Evolutionary conservation across 768 basidiomycete species (phyloP).

Genomic region (Amanita rubescens): DNA sequence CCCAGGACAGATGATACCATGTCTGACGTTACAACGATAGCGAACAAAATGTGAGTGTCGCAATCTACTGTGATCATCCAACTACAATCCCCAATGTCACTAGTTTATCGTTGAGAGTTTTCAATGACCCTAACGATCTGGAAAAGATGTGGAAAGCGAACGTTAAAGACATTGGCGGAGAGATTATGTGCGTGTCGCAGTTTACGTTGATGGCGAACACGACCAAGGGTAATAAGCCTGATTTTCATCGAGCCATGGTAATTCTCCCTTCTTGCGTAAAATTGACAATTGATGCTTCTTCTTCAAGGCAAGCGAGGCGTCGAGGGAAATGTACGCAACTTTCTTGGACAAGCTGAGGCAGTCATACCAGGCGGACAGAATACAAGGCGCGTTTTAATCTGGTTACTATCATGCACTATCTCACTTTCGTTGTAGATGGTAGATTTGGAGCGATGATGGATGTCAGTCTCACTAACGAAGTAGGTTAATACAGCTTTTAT

Average conservation of each 20-base stretch:
- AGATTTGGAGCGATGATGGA: conserved; percentile 96
- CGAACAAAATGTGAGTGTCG: conserved; percentile 68
- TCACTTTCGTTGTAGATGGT: conserved; percentile 52
- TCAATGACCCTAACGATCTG: conserved; percentile 47
- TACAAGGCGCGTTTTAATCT: conserved; percentile 52
- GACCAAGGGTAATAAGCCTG: conserved; percentile 81
- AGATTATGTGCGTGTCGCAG: conserved; percentile 91
- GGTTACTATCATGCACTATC: conserved; percentile 1
- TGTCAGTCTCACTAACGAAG: conserved; percentile 83
- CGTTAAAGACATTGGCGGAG: conserved; percentile 84
- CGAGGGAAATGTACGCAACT: conserved; percentile 59
- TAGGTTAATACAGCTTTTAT: conserved; percentile 22
- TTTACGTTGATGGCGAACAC: conserved; percentile 88
- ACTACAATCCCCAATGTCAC: neutral
- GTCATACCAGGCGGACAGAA: conserved; percentile 64
- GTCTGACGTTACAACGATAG: conserved; percentile 60
- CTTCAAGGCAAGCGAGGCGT: conserved; percentile 54
- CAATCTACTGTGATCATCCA: too few species aligned
- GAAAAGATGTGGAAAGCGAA: conserved; percentile 79
- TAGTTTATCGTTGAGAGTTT: conserved; percentile 69
- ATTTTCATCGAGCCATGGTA: conserved; percentile 93
- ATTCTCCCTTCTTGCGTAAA: conserved; percentile 13
- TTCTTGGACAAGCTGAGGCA: conserved; percentile 65
- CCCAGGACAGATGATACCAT: conserved; percentile 70
- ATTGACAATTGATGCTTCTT: conserved; percentile 1